Percentiles rank a stretch among this genome's conserved stretches.
Conservation (phyloP, 345 rosid genomes). For the Bretschneidera sinensis region DNA sequence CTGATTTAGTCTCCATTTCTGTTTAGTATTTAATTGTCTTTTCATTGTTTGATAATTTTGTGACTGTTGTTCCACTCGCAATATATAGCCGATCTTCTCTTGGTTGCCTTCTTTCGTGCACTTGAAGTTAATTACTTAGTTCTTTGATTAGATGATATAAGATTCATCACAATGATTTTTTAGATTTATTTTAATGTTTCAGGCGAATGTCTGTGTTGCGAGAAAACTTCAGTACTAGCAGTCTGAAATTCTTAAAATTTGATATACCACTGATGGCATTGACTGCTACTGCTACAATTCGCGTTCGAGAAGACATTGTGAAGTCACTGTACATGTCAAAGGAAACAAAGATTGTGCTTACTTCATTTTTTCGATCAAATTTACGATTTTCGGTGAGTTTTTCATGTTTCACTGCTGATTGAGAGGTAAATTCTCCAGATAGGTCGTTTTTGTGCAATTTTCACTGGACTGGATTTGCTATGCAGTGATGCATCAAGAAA, state of each 20-base stretch:
- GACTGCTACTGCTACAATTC: constrained; percentile 87
- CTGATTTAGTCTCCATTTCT: too few relatives aligned
- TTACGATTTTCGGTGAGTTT: constrained; percentile 62
- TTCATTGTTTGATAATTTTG: too few relatives aligned
- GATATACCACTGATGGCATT: constrained; percentile 86
- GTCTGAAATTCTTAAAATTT: constrained; percentile 46
- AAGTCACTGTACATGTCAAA: constrained; percentile 61
- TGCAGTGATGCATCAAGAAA: constrained; percentile 6
- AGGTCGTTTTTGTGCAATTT: constrained; percentile 7
- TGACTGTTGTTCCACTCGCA: too few relatives aligned
- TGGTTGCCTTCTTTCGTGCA: neutral
- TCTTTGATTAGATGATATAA: neutral
- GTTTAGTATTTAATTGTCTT: too few relatives aligned
- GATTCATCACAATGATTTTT: constrained; percentile 2
- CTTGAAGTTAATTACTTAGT: neutral
- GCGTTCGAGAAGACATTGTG: constrained; percentile 69
- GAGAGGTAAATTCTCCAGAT: too few relatives aligned
- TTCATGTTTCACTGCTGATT: neutral
- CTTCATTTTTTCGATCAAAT: constrained; percentile 82
- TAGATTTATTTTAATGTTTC: constrained; percentile 22
- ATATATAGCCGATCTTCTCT: too few relatives aligned
- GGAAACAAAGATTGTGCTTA: constrained; percentile 66
- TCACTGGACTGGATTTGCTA: neutral
- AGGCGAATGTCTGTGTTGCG: constrained; percentile 69
- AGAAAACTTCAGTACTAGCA: constrained; percentile 54